Conservation (phyloP, 2,329 filamentous ascomycete species). For the Verticillium alfalfae region DNA sequence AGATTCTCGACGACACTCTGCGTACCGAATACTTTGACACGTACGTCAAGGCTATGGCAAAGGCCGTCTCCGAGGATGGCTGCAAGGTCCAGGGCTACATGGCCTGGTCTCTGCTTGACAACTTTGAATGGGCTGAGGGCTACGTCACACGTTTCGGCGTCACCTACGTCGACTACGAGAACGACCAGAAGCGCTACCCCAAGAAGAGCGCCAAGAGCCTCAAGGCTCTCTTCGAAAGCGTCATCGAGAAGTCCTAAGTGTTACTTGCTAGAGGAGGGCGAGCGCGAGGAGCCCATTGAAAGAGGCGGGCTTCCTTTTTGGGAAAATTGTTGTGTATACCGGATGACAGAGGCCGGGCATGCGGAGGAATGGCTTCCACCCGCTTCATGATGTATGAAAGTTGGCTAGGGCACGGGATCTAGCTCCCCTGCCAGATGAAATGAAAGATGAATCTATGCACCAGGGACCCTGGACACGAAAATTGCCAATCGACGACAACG, state of each 20-base stretch:
- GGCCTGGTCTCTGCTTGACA: conserved; percentile 86
- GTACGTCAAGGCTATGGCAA: conserved; percentile 72
- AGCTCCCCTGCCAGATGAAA: background rate
- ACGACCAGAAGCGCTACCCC: conserved; percentile 71
- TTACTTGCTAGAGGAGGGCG: background rate
- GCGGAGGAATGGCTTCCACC: background rate
- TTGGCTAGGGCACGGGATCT: background rate
- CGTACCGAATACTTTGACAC: conserved; percentile 71
- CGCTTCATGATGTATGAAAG: background rate
- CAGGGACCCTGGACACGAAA: background rate
- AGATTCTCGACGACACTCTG: conserved; percentile 78
- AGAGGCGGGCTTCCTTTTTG: background rate
- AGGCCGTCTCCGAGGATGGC: conserved; percentile 65
- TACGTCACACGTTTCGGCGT: conserved; percentile 84
- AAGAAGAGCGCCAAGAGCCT: conserved; percentile 79
- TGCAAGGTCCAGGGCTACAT: conserved; percentile 76
- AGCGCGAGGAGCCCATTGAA: background rate
- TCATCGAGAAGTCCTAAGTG: conserved; percentile 57
- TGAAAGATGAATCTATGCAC: background rate
- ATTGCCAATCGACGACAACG: background rate
- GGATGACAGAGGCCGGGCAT: background rate
- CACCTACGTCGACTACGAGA: conserved; percentile 75
- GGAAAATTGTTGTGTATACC: background rate
- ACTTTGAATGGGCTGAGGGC: conserved; percentile 90
- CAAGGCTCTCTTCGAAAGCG: conserved; percentile 62